phyloP scores from a whole-genome alignment of 371 early-diverging fungal genomes.

The Circinella umbellata region DNA sequence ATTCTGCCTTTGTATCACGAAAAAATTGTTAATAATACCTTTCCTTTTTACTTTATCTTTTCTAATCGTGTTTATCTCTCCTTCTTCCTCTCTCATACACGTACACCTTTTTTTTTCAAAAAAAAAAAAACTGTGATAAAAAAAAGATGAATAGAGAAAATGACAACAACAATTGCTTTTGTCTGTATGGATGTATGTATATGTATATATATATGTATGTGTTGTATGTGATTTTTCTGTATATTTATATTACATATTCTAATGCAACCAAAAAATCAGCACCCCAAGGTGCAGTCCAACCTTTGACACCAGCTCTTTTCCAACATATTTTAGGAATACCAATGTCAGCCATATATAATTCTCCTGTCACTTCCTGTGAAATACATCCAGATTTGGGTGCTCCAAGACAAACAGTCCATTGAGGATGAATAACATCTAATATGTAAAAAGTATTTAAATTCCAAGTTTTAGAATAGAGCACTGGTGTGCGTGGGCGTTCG shows the following conservation, averaged over 20 bases:
- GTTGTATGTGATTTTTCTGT: too few relatives aligned
- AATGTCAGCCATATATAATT: conserved; percentile 79
- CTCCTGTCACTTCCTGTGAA: conserved; percentile 64
- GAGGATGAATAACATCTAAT: conserved; percentile 46
- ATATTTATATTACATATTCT: conserved; percentile 44
- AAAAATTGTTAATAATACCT: conserved; percentile 5
- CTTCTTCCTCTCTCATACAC: not conserved
- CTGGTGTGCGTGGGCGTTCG: too few relatives aligned
- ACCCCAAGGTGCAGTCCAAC: conserved; percentile 70
- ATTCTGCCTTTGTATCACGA: not conserved
- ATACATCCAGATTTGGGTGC: conserved; percentile 72
- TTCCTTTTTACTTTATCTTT: not conserved
- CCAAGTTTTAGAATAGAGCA: too few relatives aligned
- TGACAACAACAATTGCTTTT: not conserved
- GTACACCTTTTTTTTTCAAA: not conserved
- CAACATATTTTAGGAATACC: conserved; percentile 73
- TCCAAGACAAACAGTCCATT: conserved; percentile 81
- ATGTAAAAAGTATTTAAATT: too few relatives aligned
- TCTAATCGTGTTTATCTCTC: too few relatives aligned
- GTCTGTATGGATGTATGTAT: too few relatives aligned
- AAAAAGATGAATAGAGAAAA: not conserved
- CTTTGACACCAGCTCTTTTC: conserved; percentile 63
- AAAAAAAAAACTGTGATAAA: not conserved
- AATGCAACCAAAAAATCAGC: conserved; percentile 75
- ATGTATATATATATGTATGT: too few relatives aligned